Evolutionary conservation across 2,329 filamentous ascomycete species (phyloP).

Genomic region (Penicillium sp.): DNA sequence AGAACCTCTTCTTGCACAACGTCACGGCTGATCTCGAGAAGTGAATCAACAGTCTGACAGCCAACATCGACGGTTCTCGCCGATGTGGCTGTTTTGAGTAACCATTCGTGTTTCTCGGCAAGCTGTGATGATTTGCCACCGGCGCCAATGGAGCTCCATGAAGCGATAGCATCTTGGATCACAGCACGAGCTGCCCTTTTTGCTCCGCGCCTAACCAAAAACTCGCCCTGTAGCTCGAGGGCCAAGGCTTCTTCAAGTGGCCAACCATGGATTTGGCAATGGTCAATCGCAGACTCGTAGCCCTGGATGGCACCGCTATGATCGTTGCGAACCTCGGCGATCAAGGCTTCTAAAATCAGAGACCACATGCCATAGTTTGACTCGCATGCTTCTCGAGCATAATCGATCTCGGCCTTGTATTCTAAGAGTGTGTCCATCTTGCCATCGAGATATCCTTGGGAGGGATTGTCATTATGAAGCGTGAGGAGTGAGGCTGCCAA

Average conservation of each 20-base stretch:
- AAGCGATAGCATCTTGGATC: slow-evolving; percentile 57
- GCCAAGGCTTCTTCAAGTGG: slow-evolving; percentile 59
- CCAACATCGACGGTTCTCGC: slow-evolving; percentile 53
- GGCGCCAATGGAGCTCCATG: slow-evolving; percentile 59
- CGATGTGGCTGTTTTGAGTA: slow-evolving; percentile 56
- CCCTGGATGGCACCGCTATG: slow-evolving; percentile 46
- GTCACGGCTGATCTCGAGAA: slow-evolving; percentile 40
- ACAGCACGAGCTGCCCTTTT: slow-evolving; percentile 58
- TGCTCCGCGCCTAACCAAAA: slow-evolving; percentile 55
- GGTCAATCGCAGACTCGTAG: slow-evolving; percentile 59
- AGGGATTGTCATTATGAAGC: slow-evolving; percentile 44
- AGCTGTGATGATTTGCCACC: slow-evolving; percentile 59
- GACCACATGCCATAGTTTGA: slow-evolving; percentile 61
- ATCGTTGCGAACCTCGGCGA: slow-evolving; percentile 51
- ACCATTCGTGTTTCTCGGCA: slow-evolving; percentile 58
- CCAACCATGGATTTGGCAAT: slow-evolving; percentile 58
- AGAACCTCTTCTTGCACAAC: slow-evolving; percentile 31
- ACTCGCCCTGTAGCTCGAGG: slow-evolving; percentile 61
- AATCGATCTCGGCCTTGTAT: slow-evolving; percentile 54
- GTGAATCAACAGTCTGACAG: slow-evolving; percentile 57
- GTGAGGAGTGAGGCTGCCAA: slow-evolving; percentile 45
- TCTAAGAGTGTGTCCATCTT: slow-evolving; percentile 49
- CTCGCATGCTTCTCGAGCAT: slow-evolving; percentile 53
- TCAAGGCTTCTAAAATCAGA: slow-evolving; percentile 54
- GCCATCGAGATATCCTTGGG: slow-evolving; percentile 43